Percentiles rank a stretch among this genome's conserved stretches.
Evolutionary conservation across 768 basidiomycete genomes (phyloP).

Genomic region (Psilocybe azurescens): DNA sequence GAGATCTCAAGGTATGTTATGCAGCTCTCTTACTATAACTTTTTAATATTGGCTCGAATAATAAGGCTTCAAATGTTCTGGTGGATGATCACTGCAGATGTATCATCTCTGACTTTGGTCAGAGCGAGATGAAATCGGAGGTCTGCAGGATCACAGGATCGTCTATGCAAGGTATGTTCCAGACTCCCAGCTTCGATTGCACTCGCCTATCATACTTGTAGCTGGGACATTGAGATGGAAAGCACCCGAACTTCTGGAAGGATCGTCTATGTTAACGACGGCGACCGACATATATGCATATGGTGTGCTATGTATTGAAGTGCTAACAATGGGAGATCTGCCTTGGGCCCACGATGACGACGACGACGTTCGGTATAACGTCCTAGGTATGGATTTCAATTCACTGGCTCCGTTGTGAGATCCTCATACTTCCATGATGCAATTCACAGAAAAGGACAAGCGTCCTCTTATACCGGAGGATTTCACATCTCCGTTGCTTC

Average conservation of each 20-base stretch:
- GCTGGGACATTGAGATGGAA: slow-evolving; percentile 76
- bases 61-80: slow-evolving; percentile 74
- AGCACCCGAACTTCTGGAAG: slow-evolving; percentile 68
- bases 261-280: slow-evolving; percentile 49
- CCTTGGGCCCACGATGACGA: slow-evolving; percentile 63
- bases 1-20: slow-evolving; percentile 73
- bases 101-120: slow-evolving; percentile 83
- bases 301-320: slow-evolving; percentile 68
- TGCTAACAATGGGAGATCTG: slow-evolving; percentile 63
- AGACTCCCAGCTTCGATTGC: slow-evolving; percentile 1
- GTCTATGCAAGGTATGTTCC: slow-evolving; percentile 49
- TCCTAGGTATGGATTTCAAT: slow-evolving; percentile 45
- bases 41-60: neutral
- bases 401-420: slow-evolving; percentile 4
- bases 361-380: slow-evolving; percentile 52
- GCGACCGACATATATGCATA: slow-evolving; percentile 75
- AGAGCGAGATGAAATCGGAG: slow-evolving; percentile 80
- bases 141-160: slow-evolving; percentile 63
- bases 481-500: slow-evolving; percentile 38
- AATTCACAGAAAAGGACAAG: slow-evolving; percentile 47
- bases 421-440: neutral
- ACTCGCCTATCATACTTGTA: slow-evolving; percentile 24
- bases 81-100: slow-evolving; percentile 71
- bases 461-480: slow-evolving; percentile 54
- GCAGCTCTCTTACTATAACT: neutral